Percentiles rank a stretch among this genome's conserved stretches.
These are phyloP conservation scores for Gryganskiella cystojenkinii DNA, from an alignment of 192 early-diverging fungal species.

Conservation along the genomic window DNA sequence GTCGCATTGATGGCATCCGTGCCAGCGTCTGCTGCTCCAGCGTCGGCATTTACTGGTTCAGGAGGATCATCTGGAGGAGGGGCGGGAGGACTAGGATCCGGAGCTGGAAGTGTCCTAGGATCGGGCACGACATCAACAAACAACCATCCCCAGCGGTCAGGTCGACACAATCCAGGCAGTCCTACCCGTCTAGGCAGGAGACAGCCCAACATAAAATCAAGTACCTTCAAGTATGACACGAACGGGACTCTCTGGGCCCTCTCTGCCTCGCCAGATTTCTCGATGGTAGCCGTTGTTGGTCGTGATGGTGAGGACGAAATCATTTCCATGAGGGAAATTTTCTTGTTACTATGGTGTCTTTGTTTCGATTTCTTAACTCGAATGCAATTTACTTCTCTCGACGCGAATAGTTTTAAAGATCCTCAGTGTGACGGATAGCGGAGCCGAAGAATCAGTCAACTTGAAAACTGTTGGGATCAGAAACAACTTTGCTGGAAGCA, in stretches of 20 bases:
- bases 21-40: neutral
- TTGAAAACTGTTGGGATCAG: conserved; percentile 67
- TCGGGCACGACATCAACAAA: too few species aligned
- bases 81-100: neutral
- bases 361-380: neutral
- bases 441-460: conserved; percentile 71
- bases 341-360: neutral
- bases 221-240: conserved; percentile 40
- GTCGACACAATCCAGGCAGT: too few species aligned
- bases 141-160: too few species aligned
- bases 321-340: neutral
- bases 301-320: conserved; percentile 66
- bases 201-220: neutral
- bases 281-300: conserved; percentile 71
- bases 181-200: neutral
- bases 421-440: conserved; percentile 61
- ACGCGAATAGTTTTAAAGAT: conserved; percentile 73
- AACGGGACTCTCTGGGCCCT: conserved; percentile 65
- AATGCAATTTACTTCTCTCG: neutral
- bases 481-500: conserved; percentile 68
- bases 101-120: conserved; percentile 12
- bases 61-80: neutral
- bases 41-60: neutral
- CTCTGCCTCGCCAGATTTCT: conserved; percentile 68
- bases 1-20: neutral